Evolutionary conservation across 2,329 filamentous ascomycete genomes (phyloP), one percentile per base, ranked within the genome.

Genomic region (Sphaerulina musiva): DNA sequence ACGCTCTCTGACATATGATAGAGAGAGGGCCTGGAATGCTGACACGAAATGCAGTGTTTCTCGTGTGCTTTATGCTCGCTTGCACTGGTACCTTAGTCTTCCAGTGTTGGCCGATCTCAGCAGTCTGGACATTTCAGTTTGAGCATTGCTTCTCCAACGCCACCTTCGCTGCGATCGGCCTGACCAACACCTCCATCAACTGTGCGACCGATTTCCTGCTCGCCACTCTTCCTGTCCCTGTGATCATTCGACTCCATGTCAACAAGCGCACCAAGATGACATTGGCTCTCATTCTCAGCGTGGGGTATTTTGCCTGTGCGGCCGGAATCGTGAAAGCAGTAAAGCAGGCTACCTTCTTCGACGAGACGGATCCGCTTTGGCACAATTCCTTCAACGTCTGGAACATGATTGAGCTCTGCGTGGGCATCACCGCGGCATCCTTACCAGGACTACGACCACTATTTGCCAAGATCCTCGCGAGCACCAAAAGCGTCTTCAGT

Each of bases 11-110:
- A 10, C 4, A 9, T 11, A 38, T 41, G 41, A 1, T 12, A 29
- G 9, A 31, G 14, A 17, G 14, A 50, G 26, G 2, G 26, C 26
- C 26, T 26, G 26, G 26, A 26, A 26, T 26, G 26, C 58, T 63
- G 56, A 67, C 59, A 42, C 52, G 41, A 29, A 17, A 7, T 5
- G 7, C 38, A 75, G 72, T 61, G 0, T 77, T 78, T 58, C 65
- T 78, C 31, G 54, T 72, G 3, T 56, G 68, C 9, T 73, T 78
- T 46, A 73, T 70, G 1, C 51, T 77, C 4, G 67, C 70, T 8
- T 77, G 75, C 59, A 63, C 69, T 3, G 66, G 71, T n/a, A 77
- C 76, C 2, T 62, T 79, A 41, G 70, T 78, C 12, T 76, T 78
- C 59, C 70, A 74, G 50, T 80, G 78, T 55, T 51, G 70, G 17